Base-by-base conservation (phyloP, 805 yeast genomes). In the Scheffersomyces spartinae region DNA sequence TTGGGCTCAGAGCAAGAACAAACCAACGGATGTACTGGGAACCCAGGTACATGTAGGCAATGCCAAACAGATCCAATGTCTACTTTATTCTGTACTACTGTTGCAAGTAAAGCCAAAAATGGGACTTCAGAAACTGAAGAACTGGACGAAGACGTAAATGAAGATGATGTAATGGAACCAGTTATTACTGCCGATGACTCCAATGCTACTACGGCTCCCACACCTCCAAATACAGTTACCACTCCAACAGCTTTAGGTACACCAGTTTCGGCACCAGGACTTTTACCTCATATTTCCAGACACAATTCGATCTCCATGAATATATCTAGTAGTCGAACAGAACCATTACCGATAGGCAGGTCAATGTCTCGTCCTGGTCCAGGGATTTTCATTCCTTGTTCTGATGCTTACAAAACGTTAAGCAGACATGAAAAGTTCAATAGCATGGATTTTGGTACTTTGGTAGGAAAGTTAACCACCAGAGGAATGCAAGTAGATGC, bases 401-500 rank as follows among this genome's bases (percentile, higher is more conserved):
- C 86, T 9, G 94, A 85, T 41, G 95, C 95, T 1, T 85, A 83
- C 53, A 79, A 76, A 50, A 82, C 94, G 3, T 64, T 86, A 26
- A 74, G 86, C 17, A 61, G 94, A 30, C 95, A 84, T 48, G 77
- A 78, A 41, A 71, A 74, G 38, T 83, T 83, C 52, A 67, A 70
- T 30, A 60, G 71, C 6, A 82, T 77, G 11, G 91, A 82, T 34
- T 72, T 83, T 42, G 70, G 79, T 28, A 69, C 74, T 2, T 57
- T 83, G 33, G 85, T 83, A 4, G 80, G 80, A 9, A 71, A 77
- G 39, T 62, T 84, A 36, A 72, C 78, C 16, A 80, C 93, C 1
- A 61, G 79, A 34, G 95, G 94, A 3, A 80, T 81, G 78, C 83
- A 78, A 41, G 94, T 85, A 24, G 95, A 85, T 43, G 94, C 81